phyloP scores from a whole-genome alignment of 805 yeast genomes.

The Phaffomyces thermotolerans region DNA sequence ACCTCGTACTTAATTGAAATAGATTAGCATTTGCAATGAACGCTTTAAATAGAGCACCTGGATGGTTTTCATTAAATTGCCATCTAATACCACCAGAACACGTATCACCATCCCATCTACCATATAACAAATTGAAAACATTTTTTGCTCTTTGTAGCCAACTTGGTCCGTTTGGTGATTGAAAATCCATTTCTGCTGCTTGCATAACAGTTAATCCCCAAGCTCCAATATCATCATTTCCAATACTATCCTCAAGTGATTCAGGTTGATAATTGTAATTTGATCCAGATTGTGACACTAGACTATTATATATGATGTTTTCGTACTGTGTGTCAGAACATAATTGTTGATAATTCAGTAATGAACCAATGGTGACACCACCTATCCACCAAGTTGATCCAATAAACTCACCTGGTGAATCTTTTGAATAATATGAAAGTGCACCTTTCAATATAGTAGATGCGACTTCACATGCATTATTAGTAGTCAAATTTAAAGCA shows the following conservation, averaged over 20 bases:
- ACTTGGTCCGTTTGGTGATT: constrained; percentile 40
- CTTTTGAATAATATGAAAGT: constrained; percentile 61
- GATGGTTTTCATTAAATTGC: constrained; percentile 57
- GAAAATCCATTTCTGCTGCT: constrained; percentile 53
- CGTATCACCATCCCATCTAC: constrained; percentile 48
- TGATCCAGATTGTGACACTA: constrained; percentile 33
- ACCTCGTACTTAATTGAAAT: constrained; percentile 55
- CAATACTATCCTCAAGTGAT: neutral
- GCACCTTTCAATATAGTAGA: constrained; percentile 52
- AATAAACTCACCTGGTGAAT: constrained; percentile 47
- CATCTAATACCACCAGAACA: constrained; percentile 66
- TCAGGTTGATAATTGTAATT: constrained; percentile 50
- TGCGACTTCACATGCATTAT: constrained; percentile 37
- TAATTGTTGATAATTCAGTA: constrained; percentile 67
- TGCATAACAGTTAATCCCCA: constrained; percentile 61
- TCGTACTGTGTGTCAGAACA: constrained; percentile 64
- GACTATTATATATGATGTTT: constrained; percentile 47
- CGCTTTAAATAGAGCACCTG: constrained; percentile 59
- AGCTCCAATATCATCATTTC: constrained; percentile 55
- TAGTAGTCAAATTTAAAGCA: constrained; percentile 9
- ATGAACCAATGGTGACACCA: constrained; percentile 64
- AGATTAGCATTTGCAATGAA: constrained; percentile 59
- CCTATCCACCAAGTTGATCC: constrained; percentile 87
- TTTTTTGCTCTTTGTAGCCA: constrained; percentile 57
- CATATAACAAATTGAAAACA: constrained; percentile 46